Evolutionary conservation across 2,329 filamentous ascomycete species (phyloP).

Genomic region (Xylariaceae sp.): DNA sequence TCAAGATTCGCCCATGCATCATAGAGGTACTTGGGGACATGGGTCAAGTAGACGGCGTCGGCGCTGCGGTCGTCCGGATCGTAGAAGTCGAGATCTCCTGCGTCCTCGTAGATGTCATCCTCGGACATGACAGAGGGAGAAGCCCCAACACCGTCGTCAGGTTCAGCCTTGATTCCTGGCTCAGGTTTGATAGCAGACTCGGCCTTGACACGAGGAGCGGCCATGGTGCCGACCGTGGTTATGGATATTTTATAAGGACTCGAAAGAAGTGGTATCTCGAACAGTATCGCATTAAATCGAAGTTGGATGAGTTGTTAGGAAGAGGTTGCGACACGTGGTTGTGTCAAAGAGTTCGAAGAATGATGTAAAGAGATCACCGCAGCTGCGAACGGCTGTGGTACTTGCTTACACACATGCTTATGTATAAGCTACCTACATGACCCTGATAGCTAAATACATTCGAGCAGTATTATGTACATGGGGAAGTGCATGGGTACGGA

Average conservation of each 20-base stretch:
- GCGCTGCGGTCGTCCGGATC: slow-evolving; percentile 45
- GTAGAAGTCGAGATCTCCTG: slow-evolving; percentile 61
- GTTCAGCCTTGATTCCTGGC: slow-evolving; percentile 52
- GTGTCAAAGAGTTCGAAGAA: slow-evolving; percentile 13
- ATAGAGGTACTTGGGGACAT: slow-evolving; percentile 80
- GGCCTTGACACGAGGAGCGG: slow-evolving; percentile 29
- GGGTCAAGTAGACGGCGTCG: slow-evolving; percentile 67
- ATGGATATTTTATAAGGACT: neutral
- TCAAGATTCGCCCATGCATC: slow-evolving; percentile 76
- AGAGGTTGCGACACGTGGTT: slow-evolving; percentile 6
- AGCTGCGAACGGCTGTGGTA: slow-evolving; percentile 6
- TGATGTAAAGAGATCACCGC: slow-evolving; percentile 13
- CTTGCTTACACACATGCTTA: neutral
- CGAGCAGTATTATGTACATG: too few species aligned
- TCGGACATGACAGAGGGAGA: slow-evolving; percentile 55
- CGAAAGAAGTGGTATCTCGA: slow-evolving; percentile 2
- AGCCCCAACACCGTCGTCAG: slow-evolving; percentile 42
- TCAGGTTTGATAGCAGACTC: slow-evolving; percentile 37
- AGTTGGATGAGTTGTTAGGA: neutral
- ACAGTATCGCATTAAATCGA: neutral
- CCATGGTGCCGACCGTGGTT: slow-evolving; percentile 25
- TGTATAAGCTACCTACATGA: too few species aligned
- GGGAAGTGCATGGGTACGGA: too few species aligned
- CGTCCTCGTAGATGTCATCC: slow-evolving; percentile 68
- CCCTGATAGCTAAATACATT: too few species aligned